These are phyloP conservation scores for Pseudocercospora eumusae DNA, from an alignment of 2,329 filamentous ascomycete species.

Conservation along the genomic window DNA sequence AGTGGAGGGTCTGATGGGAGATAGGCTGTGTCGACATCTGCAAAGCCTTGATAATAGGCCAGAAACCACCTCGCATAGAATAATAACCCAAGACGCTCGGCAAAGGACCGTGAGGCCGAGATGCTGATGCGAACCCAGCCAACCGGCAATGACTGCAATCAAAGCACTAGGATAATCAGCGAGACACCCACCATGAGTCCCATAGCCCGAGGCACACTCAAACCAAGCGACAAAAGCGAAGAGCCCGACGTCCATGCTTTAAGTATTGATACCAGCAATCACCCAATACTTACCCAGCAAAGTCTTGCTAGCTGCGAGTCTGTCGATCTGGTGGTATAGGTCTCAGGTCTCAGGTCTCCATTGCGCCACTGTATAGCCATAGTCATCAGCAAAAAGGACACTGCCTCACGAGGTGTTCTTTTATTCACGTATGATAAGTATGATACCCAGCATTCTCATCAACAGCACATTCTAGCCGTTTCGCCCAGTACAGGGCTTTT, in stretches of 20 bases:
- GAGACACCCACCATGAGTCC: conserved; percentile 40
- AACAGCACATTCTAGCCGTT: conserved; percentile 21
- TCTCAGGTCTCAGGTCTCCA: conserved; percentile 22
- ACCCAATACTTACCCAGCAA: conserved; percentile 24
- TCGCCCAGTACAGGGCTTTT: conserved; percentile 13
- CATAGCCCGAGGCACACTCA: conserved; percentile 31
- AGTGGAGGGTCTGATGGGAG: too few relatives aligned
- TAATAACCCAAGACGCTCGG: conserved; percentile 27
- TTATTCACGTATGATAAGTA: conserved; percentile 18
- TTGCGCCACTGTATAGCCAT: conserved; percentile 16
- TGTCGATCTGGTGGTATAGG: conserved; percentile 16
- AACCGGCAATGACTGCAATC: conserved; percentile 41
- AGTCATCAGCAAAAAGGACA: background rate
- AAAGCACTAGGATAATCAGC: conserved; percentile 38
- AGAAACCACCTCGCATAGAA: conserved; percentile 30
- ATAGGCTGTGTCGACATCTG: too few relatives aligned
- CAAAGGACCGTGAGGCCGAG: conserved; percentile 42
- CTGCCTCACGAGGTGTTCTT: background rate
- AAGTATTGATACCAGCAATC: conserved; percentile 23
- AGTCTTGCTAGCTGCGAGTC: conserved; percentile 24
- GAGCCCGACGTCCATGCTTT: conserved; percentile 23
- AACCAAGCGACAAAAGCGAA: conserved; percentile 16
- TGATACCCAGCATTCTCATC: conserved; percentile 19
- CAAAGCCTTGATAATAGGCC: conserved; percentile 31
- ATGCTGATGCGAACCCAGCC: conserved; percentile 41